Conservation (phyloP, 805 yeast species). For the Lipomyces chichibuensis region DNA sequence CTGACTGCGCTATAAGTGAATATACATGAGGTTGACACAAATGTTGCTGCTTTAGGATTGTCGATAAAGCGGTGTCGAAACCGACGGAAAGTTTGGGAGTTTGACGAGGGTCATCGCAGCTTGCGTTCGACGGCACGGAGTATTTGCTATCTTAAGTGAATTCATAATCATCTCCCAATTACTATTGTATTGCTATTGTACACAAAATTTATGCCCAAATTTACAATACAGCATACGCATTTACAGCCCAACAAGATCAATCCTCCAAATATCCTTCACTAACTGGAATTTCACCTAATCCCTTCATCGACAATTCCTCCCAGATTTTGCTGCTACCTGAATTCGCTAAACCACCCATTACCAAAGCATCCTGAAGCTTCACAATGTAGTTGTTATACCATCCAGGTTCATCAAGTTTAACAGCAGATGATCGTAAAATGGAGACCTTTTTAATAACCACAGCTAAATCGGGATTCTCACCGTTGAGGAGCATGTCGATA, state of each 20-base stretch:
- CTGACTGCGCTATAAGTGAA: neutral
- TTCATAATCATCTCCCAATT: neutral
- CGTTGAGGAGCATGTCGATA: neutral
- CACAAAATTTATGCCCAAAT: neutral
- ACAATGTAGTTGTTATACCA: slow-evolving; percentile 20
- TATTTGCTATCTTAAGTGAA: neutral
- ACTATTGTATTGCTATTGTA: too few species aligned
- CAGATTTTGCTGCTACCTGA: neutral
- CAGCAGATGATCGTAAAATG: slow-evolving; percentile 11
- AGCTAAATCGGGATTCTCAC: slow-evolving; percentile 4
- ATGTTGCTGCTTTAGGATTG: neutral
- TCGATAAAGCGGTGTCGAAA: neutral
- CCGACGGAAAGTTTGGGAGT: neutral
- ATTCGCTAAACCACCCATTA: slow-evolving; percentile 9
- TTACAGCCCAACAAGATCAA: neutral
- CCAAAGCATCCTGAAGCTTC: slow-evolving; percentile 16
- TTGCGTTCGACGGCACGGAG: neutral
- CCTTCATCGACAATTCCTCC: neutral
- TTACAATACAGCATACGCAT: neutral
- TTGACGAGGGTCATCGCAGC: neutral
- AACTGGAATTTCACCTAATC: neutral
- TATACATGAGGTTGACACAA: neutral
- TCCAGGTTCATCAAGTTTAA: slow-evolving; percentile 20
- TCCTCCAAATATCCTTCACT: neutral
- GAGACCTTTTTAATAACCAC: slow-evolving; percentile 3